Evolutionary conservation across 139 green algal species (phyloP), one percentile per base, ranked within the genome.

Genomic region (Coelastrella sp.): DNA sequence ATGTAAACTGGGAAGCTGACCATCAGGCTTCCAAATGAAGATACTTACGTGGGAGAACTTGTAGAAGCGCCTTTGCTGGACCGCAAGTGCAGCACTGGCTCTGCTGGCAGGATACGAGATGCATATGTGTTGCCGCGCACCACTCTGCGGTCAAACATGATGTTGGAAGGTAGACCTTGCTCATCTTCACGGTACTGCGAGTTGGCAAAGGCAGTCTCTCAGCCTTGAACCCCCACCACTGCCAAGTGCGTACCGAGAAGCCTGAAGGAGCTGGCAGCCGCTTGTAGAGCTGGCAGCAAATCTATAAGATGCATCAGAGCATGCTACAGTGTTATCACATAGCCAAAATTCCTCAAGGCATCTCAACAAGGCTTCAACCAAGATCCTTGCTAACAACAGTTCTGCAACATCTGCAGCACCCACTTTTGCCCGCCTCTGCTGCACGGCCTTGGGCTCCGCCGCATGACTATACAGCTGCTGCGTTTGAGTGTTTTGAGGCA

Each of bases 131-230:
- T 98, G 6, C 96, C 96, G 7, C 96, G 94, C 1, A 98, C 95
- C 3, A 98, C 96, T 8, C 96, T 92, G 22, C 95, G 92, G 89
- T 98, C 96, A 84, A 97, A 98, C 96, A 98, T 98, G 79, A 98
- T 97, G 91, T 98, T 98, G 80, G 58, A 32, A 60, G 73, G 58
- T 10, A 83, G 5, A 47, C 17, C 74, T 47, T n/a, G 58, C 16
- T 95, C 93, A 80, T 94, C 92, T 78, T 95, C 93, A 17, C 93
- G 91, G 85, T 94, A 95, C 94, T 95, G 89, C 81, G 77, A 16
- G 11, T 32, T 78, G 61, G 10, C 8, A 19, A 71, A 71, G 32
- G 32, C 32, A 47, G 32, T 47, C 32, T 47, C 32, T 47, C 32
- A 47, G 32, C 32, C 32, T 47, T 47, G 0, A 47, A 2, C 32